Conservation (phyloP, 1,139 yeast species). For the Spathaspora sp. region DNA sequence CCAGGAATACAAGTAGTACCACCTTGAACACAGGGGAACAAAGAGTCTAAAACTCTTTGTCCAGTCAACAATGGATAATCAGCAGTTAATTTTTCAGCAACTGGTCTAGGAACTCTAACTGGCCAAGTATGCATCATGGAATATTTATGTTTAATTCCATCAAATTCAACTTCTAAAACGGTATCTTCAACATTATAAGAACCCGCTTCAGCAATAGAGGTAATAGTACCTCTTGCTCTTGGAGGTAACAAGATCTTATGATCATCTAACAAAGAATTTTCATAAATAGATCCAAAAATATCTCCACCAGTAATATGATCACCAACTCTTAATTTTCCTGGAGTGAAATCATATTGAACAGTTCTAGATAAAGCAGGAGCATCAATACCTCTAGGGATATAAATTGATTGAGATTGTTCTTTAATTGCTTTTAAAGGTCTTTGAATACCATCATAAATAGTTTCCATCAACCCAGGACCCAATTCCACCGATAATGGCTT, state of each 20-base stretch:
- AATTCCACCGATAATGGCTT: constrained; percentile 96
- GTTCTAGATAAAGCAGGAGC: constrained; percentile 90
- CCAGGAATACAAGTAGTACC: constrained; percentile 99
- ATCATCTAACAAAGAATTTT: constrained; percentile 86
- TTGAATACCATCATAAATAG: constrained; percentile 98
- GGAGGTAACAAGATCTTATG: constrained; percentile 96
- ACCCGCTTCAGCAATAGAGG: constrained; percentile 85
- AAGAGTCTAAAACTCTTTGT: constrained; percentile 95
- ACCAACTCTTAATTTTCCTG: constrained; percentile 78
- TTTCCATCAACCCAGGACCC: constrained; percentile 99
- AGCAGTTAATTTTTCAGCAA: constrained; percentile 87
- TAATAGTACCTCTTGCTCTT: constrained; percentile 96
- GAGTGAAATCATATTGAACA: constrained; percentile 81
- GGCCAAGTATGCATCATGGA: constrained; percentile 99
- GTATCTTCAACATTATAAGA: constrained; percentile 88
- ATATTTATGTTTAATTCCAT: constrained; percentile 77
- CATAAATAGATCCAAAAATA: constrained; percentile 89
- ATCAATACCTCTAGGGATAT: constrained; percentile 98
- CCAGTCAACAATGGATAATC: constrained; percentile 96
- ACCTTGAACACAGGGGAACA: constrained; percentile 99
- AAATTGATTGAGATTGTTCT: constrained; percentile 83
- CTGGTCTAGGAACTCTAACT: constrained; percentile 98
- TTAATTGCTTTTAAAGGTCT: constrained; percentile 94
- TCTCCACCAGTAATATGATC: constrained; percentile 99
- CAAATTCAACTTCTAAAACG: constrained; percentile 89